Evolutionary conservation across 306 rosid genomes (phyloP), one percentile per base, ranked within the genome.

Genomic region (Citrullus amarus): DNA sequence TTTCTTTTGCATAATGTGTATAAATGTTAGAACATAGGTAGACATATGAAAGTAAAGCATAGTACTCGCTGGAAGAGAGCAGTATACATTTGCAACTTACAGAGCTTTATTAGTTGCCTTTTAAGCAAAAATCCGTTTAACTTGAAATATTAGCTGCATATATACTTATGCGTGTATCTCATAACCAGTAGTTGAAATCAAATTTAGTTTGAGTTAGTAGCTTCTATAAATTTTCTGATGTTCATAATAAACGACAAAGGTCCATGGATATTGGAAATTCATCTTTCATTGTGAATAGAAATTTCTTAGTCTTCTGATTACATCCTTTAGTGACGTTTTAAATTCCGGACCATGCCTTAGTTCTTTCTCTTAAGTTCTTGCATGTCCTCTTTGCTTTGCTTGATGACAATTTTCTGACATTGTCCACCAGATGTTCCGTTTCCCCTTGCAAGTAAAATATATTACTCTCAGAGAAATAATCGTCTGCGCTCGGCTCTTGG

Each of bases 401-500:
- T 80, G 73, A 81, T 79, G 67, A 73, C 28, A 70, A 38, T 32
- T 75, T 34, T 70, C 30, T 32, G 76, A 78, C 48, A 75, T 67
- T 79, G 57, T 82, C 81, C 56, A 85, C 67, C 89, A 95, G 97
- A 88, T 79, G 77, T 81, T 79, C 97, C 97, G 54, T 87, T 82
- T 79, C 99, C 99, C 61, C 97, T 95, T 77, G 99, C 97, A 55
- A 88, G 97, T 18, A 95, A 90, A 89, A 84, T 91, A 51, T 95
- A 91, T 81, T 92, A 90, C 89, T 92, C 97, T 16, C 97, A 91
- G 83, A 89, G 89, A 89, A 85, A 83, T 81, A 88, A 86, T 79
- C 87, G 97, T 18, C 80, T 92, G 46, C 97, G 97, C 61, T 85
- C 92, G 59, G 82, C 88, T 53, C 87, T 95, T 78, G 85, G 84